Conservation (phyloP, 192 early-diverging fungal genomes). For the Entrophospora sp. region DNA sequence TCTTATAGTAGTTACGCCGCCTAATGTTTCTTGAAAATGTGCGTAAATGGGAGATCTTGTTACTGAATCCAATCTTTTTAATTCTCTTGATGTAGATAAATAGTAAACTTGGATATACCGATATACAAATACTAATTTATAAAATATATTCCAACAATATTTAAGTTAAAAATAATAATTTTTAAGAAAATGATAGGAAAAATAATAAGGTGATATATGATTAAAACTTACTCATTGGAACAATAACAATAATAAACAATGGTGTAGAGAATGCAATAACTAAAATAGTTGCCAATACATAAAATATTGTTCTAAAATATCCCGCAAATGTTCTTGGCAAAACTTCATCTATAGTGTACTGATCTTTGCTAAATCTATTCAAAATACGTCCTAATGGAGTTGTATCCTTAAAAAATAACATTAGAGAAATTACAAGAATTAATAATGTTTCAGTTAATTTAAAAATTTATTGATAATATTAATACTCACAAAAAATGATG, state of each 20-base stretch:
- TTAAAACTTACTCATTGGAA: not conserved
- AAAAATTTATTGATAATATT: too few relatives aligned
- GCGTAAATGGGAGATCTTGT: conserved; percentile 67
- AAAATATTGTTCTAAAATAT: conserved; percentile 38
- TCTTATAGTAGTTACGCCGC: conserved; percentile 71
- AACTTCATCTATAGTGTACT: conserved; percentile 45
- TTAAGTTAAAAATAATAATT: too few relatives aligned
- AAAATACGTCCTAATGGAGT: conserved; percentile 68
- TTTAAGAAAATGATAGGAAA: too few relatives aligned
- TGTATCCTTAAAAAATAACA: conserved; percentile 35
- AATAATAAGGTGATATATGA: too few relatives aligned
- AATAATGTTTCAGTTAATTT: not conserved
- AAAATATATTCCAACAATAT: too few relatives aligned
- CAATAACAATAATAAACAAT: not conserved
- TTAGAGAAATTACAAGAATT: not conserved
- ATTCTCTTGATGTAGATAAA: conserved; percentile 67
- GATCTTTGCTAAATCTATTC: conserved; percentile 60
- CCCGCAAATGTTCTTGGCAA: conserved; percentile 45
- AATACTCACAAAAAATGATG: conserved; percentile 54
- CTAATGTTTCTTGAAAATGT: conserved; percentile 69
- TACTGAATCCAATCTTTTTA: conserved; percentile 78
- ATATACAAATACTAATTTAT: conserved; percentile 46
- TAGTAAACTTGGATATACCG: conserved; percentile 53
- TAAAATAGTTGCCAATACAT: conserved; percentile 33
- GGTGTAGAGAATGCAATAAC: conserved; percentile 20